Percentiles rank a stretch among this genome's conserved stretches.
Conservation (phyloP, 768 basidiomycete species). For the Mycena capillaripes region DNA sequence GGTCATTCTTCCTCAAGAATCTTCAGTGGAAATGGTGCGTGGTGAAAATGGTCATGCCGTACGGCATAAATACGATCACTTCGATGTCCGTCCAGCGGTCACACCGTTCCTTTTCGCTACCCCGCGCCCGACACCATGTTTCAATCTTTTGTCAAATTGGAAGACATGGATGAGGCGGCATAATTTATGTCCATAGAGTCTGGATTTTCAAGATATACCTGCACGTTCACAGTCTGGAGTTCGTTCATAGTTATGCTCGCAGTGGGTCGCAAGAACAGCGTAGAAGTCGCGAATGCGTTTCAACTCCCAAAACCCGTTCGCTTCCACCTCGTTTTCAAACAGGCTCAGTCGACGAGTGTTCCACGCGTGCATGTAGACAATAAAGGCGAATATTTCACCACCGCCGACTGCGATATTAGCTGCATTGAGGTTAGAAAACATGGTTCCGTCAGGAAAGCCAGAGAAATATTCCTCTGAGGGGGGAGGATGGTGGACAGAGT, state of each 20-base stretch:
- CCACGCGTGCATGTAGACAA: background rate
- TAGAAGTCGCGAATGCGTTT: background rate
- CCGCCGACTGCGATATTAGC: background rate
- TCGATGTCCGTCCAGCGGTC: background rate
- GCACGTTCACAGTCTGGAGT: background rate
- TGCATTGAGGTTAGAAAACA: background rate
- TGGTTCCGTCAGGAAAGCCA: background rate
- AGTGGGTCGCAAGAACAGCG: background rate
- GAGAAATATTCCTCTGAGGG: background rate
- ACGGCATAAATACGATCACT: background rate
- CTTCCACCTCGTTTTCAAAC: background rate
- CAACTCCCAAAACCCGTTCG: background rate
- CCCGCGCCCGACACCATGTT: background rate
- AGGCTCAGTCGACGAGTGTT: background rate
- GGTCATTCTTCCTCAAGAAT: too few species aligned
- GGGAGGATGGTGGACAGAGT: background rate
- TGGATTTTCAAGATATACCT: background rate
- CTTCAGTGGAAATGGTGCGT: too few species aligned
- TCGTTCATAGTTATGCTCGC: background rate
- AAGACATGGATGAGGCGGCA: background rate
- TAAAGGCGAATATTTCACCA: background rate
- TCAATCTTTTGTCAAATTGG: background rate
- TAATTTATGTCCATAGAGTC: background rate
- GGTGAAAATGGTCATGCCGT: too few species aligned
- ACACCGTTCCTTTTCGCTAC: background rate